These are phyloP conservation scores for Lanzia echinophila DNA, from an alignment of 2,329 filamentous ascomycete genomes.

Conservation along the genomic window DNA sequence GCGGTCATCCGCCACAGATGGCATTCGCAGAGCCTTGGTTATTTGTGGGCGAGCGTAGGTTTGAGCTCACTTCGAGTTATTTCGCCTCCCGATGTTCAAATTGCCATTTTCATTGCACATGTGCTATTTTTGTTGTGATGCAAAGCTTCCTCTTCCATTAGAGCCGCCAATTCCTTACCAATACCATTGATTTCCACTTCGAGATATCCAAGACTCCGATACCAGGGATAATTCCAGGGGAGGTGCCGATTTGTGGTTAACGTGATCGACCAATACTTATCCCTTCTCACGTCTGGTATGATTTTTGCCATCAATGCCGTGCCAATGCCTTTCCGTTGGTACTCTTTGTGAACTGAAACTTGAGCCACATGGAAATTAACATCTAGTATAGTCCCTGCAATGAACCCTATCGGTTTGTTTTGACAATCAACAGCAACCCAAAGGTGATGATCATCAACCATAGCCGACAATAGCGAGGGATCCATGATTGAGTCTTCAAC, in stretches of 20 bases:
- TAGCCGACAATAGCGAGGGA: constrained; percentile 15
- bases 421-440: constrained; percentile 25
- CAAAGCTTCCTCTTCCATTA: neutral
- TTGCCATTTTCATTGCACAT: constrained; percentile 6
- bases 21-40: neutral
- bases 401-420: constrained; percentile 27
- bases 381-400: constrained; percentile 23
- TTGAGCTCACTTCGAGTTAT: neutral
- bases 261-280: constrained; percentile 24
- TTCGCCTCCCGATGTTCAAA: neutral
- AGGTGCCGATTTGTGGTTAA: constrained; percentile 27
- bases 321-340: constrained; percentile 28
- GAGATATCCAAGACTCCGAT: constrained; percentile 24
- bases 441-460: constrained; percentile 24
- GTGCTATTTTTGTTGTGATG: neutral
- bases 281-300: constrained; percentile 20
- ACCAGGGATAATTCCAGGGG: constrained; percentile 29
- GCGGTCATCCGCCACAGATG: neutral
- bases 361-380: constrained; percentile 29
- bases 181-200: constrained; percentile 21
- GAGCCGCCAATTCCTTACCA: neutral
- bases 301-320: constrained; percentile 25
- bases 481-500: constrained; percentile 22
- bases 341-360: constrained; percentile 24
- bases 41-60: neutral